These are phyloP conservation scores for Colletotrichum simmondsii DNA, from an alignment of 2,329 filamentous ascomycete species.

Conservation along the genomic window DNA sequence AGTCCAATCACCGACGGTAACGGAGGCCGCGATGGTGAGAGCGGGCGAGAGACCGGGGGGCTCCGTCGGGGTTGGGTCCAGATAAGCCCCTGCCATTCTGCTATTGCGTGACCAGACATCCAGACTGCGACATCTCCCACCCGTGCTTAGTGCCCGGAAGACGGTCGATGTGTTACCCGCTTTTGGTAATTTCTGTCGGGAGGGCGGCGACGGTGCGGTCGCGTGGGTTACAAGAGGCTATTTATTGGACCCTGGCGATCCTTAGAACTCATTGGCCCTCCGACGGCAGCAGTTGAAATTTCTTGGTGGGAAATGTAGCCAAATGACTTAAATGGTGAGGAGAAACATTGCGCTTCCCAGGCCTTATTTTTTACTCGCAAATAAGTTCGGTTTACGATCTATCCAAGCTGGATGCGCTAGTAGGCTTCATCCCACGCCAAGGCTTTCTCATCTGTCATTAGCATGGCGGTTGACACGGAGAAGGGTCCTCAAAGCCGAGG, in stretches of 20 bases:
- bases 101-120: constrained; percentile 30
- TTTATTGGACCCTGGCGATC: background rate
- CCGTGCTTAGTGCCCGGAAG: background rate
- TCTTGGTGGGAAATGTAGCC: too few relatives aligned
- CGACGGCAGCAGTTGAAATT: too few relatives aligned
- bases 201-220: constrained; percentile 17
- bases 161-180: background rate
- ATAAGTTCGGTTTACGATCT: too few relatives aligned
- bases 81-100: constrained; percentile 18
- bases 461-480: too few relatives aligned
- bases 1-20: constrained; percentile 14
- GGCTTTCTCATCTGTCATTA: background rate
- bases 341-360: too few relatives aligned
- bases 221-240: background rate
- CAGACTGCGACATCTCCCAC: constrained; percentile 28
- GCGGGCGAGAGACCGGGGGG: background rate
- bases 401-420: too few relatives aligned
- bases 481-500: too few relatives aligned
- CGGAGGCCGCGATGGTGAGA: background rate
- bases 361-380: too few relatives aligned
- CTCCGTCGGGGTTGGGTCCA: background rate
- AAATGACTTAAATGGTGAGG: too few relatives aligned
- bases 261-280: too few relatives aligned
- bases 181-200: constrained; percentile 23
- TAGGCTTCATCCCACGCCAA: too few relatives aligned